These are phyloP conservation scores for Melaleuca alternifolia DNA, from an alignment of 345 rosid species.

Conservation along the genomic window DNA sequence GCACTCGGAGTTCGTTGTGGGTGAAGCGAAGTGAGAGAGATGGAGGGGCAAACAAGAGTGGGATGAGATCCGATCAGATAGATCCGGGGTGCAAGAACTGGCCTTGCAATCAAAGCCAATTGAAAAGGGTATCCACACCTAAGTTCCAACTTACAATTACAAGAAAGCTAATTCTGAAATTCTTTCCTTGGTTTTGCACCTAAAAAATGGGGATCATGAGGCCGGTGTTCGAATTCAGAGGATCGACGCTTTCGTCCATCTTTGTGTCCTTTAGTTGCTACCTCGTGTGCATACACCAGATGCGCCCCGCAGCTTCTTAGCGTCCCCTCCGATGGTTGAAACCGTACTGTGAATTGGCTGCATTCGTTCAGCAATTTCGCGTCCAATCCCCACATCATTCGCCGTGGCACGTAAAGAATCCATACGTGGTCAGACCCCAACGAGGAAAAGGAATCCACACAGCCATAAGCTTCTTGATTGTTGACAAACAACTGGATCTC, in stretches of 20 bases:
- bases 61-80: too few species aligned
- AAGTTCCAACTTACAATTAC: not conserved
- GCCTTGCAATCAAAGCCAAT: too few species aligned
- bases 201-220: not conserved
- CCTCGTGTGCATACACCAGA: not conserved
- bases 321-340: not conserved
- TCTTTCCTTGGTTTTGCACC: not conserved
- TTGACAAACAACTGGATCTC: not conserved
- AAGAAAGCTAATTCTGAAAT: not conserved
- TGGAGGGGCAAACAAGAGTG: too few species aligned
- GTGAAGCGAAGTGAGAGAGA: too few species aligned
- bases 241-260: not conserved
- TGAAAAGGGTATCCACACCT: too few species aligned
- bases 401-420: not conserved
- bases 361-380: not conserved
- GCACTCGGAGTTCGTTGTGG: too few species aligned
- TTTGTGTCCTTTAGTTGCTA: too few species aligned
- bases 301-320: not conserved
- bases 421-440: not conserved
- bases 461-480: not conserved
- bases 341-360: not conserved
- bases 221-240: not conserved
- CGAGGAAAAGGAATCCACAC: not conserved
- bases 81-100: too few species aligned
- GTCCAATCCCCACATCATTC: not conserved